A percentile compares a stretch with the other conserved stretches of the same genome.
These are phyloP conservation scores for Candida yuanshanica DNA, from an alignment of 805 yeast species.

Conservation along the genomic window DNA sequence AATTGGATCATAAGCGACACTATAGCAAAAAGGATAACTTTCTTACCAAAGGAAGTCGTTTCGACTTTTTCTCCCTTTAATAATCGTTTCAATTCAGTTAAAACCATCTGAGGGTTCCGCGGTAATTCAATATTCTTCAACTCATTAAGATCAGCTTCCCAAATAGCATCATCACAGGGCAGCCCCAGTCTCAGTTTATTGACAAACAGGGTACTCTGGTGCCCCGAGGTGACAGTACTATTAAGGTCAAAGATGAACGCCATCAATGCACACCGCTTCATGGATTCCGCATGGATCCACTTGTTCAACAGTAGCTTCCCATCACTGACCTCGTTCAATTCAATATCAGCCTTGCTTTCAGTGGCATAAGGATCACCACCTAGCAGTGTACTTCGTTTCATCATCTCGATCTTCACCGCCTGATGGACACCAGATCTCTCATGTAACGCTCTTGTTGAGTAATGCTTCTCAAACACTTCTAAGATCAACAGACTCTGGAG, in stretches of 20 bases:
- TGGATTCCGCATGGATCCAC: constrained; percentile 72
- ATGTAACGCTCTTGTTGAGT: constrained; percentile 57
- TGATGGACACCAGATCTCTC: constrained; percentile 79
- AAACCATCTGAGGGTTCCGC: constrained; percentile 1
- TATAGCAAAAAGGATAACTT: constrained; percentile 55
- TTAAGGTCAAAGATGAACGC: constrained; percentile 71
- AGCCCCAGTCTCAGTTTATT: constrained; percentile 48
- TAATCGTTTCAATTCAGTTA: constrained; percentile 35
- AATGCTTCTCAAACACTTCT: constrained; percentile 70
- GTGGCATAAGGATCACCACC: constrained; percentile 51
- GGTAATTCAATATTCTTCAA: constrained; percentile 38
- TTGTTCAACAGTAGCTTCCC: constrained; percentile 18
- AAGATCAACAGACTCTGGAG: constrained; percentile 61
- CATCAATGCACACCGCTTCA: constrained; percentile 70
- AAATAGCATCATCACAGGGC: constrained; percentile 52
- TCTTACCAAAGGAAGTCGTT: constrained; percentile 46
- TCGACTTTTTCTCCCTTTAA: constrained; percentile 11
- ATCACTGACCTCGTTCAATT: neutral
- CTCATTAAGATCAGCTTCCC: constrained; percentile 52
- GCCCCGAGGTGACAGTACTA: constrained; percentile 69
- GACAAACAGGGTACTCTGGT: constrained; percentile 40
- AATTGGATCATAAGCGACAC: constrained; percentile 58
- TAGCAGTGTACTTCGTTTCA: constrained; percentile 63
- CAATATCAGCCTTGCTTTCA: constrained; percentile 2
- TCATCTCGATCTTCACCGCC: constrained; percentile 70